These are phyloP conservation scores for Lachnellula occidentalis DNA, from an alignment of 2,329 filamentous ascomycete genomes.

Conservation along the genomic window DNA sequence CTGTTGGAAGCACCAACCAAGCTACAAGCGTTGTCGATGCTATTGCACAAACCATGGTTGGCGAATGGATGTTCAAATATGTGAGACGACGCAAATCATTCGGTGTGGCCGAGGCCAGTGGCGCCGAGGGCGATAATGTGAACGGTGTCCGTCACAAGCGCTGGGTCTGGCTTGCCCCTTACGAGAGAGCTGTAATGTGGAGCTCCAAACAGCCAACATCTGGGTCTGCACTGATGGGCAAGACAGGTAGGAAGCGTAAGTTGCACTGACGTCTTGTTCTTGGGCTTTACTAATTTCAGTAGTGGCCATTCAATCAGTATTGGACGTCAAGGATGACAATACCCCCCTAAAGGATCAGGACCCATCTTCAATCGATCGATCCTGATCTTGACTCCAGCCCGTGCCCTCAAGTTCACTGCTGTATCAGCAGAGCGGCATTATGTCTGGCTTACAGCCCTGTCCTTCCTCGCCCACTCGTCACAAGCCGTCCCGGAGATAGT, in stretches of 20 bases:
- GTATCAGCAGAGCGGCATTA: conserved; percentile 80
- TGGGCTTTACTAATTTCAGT: conserved; percentile 28
- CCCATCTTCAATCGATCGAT: conserved; percentile 86
- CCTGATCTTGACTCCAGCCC: conserved; percentile 84
- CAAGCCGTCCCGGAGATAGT: conserved; percentile 73
- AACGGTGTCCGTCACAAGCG: conserved; percentile 77
- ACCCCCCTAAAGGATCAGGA: conserved; percentile 62
- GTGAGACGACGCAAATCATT: conserved; percentile 86
- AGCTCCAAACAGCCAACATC: conserved; percentile 94
- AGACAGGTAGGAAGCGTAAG: conserved; percentile 91
- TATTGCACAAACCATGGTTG: conserved; percentile 97
- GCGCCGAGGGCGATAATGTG: conserved; percentile 62
- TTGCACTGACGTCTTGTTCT: conserved; percentile 25
- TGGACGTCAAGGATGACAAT: conserved; percentile 95
- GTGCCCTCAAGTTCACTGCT: conserved; percentile 93
- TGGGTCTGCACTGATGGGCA: conserved; percentile 83
- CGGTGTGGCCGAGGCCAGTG: conserved; percentile 64
- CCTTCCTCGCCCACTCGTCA: conserved; percentile 87
- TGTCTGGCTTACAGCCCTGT: conserved; percentile 88
- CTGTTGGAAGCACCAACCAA: conserved; percentile 54
- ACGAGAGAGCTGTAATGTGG: conserved; percentile 95
- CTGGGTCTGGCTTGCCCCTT: conserved; percentile 98
- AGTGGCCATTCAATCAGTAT: conserved; percentile 93
- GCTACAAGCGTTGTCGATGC: conserved; percentile 85
- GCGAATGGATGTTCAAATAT: conserved; percentile 95